Evolutionary conservation across 805 yeast species (phyloP).

Genomic region (Yamadazyma nakazawae): DNA sequence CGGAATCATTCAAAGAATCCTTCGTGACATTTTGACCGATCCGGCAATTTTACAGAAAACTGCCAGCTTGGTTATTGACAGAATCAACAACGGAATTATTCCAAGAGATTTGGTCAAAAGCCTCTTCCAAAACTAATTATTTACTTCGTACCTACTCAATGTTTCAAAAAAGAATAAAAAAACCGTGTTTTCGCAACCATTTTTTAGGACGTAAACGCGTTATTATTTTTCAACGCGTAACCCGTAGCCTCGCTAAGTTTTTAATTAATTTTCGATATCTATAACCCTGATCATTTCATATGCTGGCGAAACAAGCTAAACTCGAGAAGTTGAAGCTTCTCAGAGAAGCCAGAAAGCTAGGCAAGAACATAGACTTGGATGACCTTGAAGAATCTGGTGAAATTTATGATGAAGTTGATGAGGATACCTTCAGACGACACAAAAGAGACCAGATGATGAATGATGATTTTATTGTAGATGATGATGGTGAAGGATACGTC

Average conservation of each 20-base stretch:
- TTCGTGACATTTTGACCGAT: conserved; percentile 19
- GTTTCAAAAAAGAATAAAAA: not conserved
- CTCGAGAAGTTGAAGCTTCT: conserved; percentile 16
- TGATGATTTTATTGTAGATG: conserved; percentile 94
- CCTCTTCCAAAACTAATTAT: not conserved
- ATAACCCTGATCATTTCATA: conserved; percentile 5
- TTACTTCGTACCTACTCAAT: not conserved
- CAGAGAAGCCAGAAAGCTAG: conserved; percentile 46
- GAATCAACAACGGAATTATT: conserved; percentile 20
- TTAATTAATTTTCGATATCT: not conserved
- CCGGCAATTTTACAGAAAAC: conserved; percentile 18
- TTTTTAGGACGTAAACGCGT: not conserved
- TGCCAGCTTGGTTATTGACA: conserved; percentile 16
- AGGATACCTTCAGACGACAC: conserved; percentile 68
- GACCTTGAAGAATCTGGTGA: conserved; percentile 33
- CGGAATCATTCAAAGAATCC: conserved; percentile 15
- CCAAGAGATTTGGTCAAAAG: conserved; percentile 12
- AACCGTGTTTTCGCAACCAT: conserved; percentile 5
- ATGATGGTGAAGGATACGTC: conserved; percentile 88
- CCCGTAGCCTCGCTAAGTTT: not conserved
- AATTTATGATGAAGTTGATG: conserved; percentile 87
- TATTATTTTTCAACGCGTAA: conserved; percentile 1
- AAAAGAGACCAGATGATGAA: conserved; percentile 77
- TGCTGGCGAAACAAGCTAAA: conserved; percentile 32
- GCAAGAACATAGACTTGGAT: conserved; percentile 40